Evolutionary conservation across 164 flowering plant species (phyloP), one percentile per base, ranked within the genome.

Genomic region (Saururus chinensis): DNA sequence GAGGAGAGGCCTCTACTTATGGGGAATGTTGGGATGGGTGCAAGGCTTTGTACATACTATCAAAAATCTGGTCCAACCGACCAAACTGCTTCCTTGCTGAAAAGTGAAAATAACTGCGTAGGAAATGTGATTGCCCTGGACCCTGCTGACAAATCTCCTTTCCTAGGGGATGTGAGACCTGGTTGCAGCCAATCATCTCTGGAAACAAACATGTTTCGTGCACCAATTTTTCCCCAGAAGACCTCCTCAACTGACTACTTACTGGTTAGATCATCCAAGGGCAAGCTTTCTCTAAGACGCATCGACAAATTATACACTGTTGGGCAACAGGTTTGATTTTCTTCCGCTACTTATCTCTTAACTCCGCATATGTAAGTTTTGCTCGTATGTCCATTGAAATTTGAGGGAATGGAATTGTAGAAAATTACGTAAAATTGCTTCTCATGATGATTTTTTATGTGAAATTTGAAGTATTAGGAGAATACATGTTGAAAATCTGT

Each of bases 11-110:
- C 99, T 62, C 77, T 93, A 66, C 74, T 93, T 40, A 65, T 93
- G 65, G 87, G 97, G 66, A 93, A 93, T 81, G 76, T 67, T 65
- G 99, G 99, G 56, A 93, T 93, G 99, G 99, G 99, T 70, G 97
- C 99, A 56, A 81, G 92, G 57, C 65, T 93, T 9, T 88, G 97
- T 71, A 88, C 96, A 60, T 90, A 93, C 65, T 88, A 90, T 78
- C 97, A 88, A 66, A 93, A 93, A 75, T 75, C 80, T 49, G 64
- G 78, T 12, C 74, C 95, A 41, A 77, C 76, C 66, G 97, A 86
- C 75, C 96, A 86, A 75, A 79, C 71, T 71, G 88, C 84, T 51
- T 66, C 77, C 22, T 67, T 66, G 24, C 65, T 93, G 75, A 80
- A 84, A 51, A 85, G 71, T 75, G 82, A 63, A 59, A 74, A 57